These are phyloP conservation scores for Candida nemodendra DNA, from an alignment of 805 yeast species.

Conservation along the genomic window DNA sequence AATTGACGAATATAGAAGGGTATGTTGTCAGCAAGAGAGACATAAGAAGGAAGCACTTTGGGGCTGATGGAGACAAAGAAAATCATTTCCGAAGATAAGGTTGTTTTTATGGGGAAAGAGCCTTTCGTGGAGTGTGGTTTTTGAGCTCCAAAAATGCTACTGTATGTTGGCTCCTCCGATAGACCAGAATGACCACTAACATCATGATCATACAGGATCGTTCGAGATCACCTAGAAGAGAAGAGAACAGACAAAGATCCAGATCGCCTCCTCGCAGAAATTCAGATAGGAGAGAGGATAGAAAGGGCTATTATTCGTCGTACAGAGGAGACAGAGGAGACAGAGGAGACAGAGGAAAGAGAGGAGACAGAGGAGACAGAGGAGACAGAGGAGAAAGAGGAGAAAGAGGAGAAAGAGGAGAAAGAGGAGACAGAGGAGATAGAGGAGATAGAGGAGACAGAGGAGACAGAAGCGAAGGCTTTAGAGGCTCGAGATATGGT, in stretches of 20 bases:
- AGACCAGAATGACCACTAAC: slow-evolving; percentile 1
- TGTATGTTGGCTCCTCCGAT: no score
- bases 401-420: no score
- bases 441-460: no score
- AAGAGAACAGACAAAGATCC: slow-evolving; percentile 30
- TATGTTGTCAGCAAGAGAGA: slow-evolving; percentile 36
- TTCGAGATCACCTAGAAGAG: slow-evolving; percentile 36
- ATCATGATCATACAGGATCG: slow-evolving; percentile 23
- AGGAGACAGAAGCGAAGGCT: slow-evolving; percentile 8
- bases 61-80: background rate
- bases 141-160: no score
- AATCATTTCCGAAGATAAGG: no score
- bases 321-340: slow-evolving; percentile 19
- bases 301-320: background rate
- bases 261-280: slow-evolving; percentile 29
- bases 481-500: slow-evolving; percentile 8
- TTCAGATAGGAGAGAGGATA: slow-evolving; percentile 7
- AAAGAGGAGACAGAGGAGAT: slow-evolving; percentile 19
- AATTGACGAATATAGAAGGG: slow-evolving; percentile 60
- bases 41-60: background rate
- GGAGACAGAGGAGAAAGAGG: slow-evolving; percentile 22
- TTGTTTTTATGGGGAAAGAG: no score
- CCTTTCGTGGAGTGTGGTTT: no score
- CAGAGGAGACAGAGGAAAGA: slow-evolving; percentile 25
- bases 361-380: no score